Conservation (phyloP, 1,139 yeast species). For the Taphrina wiesneri region DNA sequence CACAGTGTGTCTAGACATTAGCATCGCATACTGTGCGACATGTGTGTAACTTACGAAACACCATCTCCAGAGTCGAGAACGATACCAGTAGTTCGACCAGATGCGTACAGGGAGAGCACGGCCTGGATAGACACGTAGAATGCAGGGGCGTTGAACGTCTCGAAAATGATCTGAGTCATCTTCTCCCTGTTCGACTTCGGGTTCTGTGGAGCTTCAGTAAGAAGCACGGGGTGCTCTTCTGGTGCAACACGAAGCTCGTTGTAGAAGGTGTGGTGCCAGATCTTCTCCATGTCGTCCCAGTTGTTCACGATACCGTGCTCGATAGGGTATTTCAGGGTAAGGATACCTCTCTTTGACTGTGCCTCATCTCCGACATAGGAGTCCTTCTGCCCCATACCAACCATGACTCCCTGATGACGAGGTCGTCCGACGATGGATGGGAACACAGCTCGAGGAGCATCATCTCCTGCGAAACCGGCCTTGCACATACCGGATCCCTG, state of each 20-base stretch:
- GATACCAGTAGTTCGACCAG: slow-evolving; percentile 99
- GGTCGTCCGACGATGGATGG: slow-evolving; percentile 99
- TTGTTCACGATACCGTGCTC: slow-evolving; percentile 99
- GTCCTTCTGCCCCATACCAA: slow-evolving; percentile 99
- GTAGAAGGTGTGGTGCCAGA: slow-evolving; percentile 98
- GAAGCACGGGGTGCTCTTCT: slow-evolving; percentile 96
- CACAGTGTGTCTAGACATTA: slow-evolving; percentile 82
- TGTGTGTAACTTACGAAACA: slow-evolving; percentile 51
- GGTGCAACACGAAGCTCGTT: slow-evolving; percentile 98
- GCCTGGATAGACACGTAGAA: slow-evolving; percentile 99
- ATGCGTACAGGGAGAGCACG: slow-evolving; percentile 93
- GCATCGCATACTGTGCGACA: not conserved
- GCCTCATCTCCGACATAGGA: slow-evolving; percentile 99
- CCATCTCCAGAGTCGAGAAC: slow-evolving; percentile 99
- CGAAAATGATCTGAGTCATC: slow-evolving; percentile 98
- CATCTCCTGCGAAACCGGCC: slow-evolving; percentile 99
- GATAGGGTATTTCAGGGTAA: slow-evolving; percentile 97
- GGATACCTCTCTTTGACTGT: slow-evolving; percentile 99
- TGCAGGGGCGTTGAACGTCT: slow-evolving; percentile 98
- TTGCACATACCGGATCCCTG: slow-evolving; percentile 34
- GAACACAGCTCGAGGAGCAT: slow-evolving; percentile 99
- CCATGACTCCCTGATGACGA: slow-evolving; percentile 93
- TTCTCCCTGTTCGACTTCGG: slow-evolving; percentile 99
- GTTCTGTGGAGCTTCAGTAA: slow-evolving; percentile 99
- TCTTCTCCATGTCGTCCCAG: slow-evolving; percentile 99